Evolutionary conservation across 1,284 basidiomycete species (phyloP).

Genomic region (Austroboletus rostrupii): DNA sequence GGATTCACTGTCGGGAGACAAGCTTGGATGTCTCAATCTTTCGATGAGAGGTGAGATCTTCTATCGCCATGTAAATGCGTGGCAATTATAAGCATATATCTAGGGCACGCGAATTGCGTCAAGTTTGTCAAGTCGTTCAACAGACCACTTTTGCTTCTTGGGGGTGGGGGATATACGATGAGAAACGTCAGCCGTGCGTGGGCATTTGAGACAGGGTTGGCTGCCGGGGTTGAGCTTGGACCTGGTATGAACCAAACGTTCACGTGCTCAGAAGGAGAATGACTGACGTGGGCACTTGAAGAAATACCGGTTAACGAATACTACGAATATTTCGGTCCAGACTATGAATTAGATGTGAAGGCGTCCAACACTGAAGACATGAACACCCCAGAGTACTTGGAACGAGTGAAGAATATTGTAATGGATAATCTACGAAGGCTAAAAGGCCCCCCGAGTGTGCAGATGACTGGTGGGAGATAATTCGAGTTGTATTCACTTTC

Average conservation of each 20-base stretch:
- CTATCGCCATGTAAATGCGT: neutral
- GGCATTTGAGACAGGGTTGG: constrained; percentile 97
- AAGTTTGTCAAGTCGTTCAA: constrained; percentile 97
- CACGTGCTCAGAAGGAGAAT: neutral
- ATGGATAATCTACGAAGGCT: constrained; percentile 86
- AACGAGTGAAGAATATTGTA: constrained; percentile 89
- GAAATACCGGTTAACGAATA: constrained; percentile 97
- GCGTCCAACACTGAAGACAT: constrained; percentile 95
- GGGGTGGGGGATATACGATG: constrained; percentile 99
- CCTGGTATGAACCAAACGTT: constrained; percentile 51
- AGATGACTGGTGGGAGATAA: constrained; percentile 66
- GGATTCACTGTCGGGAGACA: constrained; percentile 97
- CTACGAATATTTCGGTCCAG: constrained; percentile 98
- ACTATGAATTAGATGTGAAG: constrained; percentile 95
- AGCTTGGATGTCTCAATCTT: constrained; percentile 93
- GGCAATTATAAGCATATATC: constrained; percentile 1
- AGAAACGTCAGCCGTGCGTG: constrained; percentile 95
- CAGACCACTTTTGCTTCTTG: constrained; percentile 87
- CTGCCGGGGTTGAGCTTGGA: constrained; percentile 91
- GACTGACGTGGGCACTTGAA: constrained; percentile 30
- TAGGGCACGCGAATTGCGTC: constrained; percentile 95
- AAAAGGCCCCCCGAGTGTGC: constrained; percentile 86
- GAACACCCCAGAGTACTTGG: constrained; percentile 90
- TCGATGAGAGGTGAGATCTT: constrained; percentile 80
- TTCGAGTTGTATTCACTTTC: neutral